phyloP scores from a whole-genome alignment of 495 filamentous ascomycete genomes.

The Podospora sp. region DNA sequence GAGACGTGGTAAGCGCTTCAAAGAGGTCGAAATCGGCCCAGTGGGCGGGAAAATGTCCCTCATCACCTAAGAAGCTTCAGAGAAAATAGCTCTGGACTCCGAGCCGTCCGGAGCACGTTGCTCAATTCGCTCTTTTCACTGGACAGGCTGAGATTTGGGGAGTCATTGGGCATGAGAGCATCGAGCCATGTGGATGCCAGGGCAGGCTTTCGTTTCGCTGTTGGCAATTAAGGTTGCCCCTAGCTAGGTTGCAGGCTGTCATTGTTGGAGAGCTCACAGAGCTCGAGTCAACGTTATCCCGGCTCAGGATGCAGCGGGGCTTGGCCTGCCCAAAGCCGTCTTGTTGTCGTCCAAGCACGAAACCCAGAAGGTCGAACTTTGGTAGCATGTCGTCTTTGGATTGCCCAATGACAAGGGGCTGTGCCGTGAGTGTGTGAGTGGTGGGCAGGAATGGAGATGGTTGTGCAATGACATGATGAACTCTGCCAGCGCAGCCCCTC shows the following conservation, averaged over 20 bases:
- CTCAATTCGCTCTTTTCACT: constrained; percentile 17
- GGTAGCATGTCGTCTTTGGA: not conserved
- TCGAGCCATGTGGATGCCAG: not conserved
- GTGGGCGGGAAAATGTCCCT: not conserved
- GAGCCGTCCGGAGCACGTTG: constrained; percentile 19
- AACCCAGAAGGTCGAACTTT: not conserved
- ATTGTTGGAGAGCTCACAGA: not conserved
- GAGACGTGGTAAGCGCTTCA: not conserved
- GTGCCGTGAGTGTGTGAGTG: not conserved
- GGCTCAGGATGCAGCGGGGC: not conserved
- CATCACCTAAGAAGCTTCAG: not conserved
- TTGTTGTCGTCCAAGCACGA: not conserved
- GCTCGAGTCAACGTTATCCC: not conserved
- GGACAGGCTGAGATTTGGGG: constrained; percentile 2
- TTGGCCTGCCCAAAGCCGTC: not conserved
- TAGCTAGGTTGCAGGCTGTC: not conserved
- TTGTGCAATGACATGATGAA: not conserved
- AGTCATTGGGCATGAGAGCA: constrained; percentile 10
- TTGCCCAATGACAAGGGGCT: not conserved
- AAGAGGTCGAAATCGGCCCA: not conserved
- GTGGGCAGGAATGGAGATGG: not conserved
- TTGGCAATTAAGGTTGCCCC: constrained; percentile 6
- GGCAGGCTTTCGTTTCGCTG: constrained; percentile 11
- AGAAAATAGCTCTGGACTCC: not conserved
- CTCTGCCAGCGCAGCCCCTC: not conserved